phyloP scores from a whole-genome alignment of 306 rosid genomes.

The Arachis hypogaea region DNA sequence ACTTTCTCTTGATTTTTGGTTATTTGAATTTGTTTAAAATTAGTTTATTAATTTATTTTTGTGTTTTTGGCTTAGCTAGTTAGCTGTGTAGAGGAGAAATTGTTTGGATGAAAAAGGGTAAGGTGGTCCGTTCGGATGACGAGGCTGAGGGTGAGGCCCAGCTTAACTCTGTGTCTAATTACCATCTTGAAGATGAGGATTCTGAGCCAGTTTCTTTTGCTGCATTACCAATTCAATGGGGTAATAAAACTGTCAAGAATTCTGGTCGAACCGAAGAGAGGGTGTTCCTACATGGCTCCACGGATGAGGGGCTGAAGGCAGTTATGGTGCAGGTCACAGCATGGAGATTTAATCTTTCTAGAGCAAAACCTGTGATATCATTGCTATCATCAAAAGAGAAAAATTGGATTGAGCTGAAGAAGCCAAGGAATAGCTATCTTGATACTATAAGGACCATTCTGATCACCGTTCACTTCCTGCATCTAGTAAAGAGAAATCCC shows the following conservation, averaged over 20 bases:
- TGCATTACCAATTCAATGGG: slow-evolving; percentile 73
- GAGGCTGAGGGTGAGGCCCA: slow-evolving; percentile 42
- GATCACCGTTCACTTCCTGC: slow-evolving; percentile 67
- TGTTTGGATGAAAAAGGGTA: slow-evolving; percentile 38
- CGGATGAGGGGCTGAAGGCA: slow-evolving; percentile 58
- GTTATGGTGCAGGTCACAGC: slow-evolving; percentile 60
- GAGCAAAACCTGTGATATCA: slow-evolving; percentile 56
- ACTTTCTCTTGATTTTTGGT: background rate
- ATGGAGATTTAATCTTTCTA: slow-evolving; percentile 74
- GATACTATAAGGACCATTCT: slow-evolving; percentile 55
- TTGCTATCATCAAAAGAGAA: slow-evolving; percentile 62
- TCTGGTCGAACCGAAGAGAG: slow-evolving; percentile 4
- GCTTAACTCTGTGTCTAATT: slow-evolving; percentile 53
- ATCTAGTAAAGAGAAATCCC: slow-evolving; percentile 48
- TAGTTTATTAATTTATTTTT: background rate
- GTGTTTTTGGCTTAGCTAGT: background rate
- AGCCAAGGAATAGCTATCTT: slow-evolving; percentile 71
- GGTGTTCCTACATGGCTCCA: slow-evolving; percentile 55
- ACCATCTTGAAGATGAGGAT: slow-evolving; percentile 61
- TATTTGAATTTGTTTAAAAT: background rate
- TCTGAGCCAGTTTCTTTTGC: slow-evolving; percentile 60
- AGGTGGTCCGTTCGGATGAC: slow-evolving; percentile 59
- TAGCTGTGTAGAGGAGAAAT: slow-evolving; percentile 18
- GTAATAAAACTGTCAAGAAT: slow-evolving; percentile 38
- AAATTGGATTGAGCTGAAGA: slow-evolving; percentile 66